Base-by-base conservation (phyloP, 495 filamentous ascomycete genomes). In the Pyrenula aspistea region DNA sequence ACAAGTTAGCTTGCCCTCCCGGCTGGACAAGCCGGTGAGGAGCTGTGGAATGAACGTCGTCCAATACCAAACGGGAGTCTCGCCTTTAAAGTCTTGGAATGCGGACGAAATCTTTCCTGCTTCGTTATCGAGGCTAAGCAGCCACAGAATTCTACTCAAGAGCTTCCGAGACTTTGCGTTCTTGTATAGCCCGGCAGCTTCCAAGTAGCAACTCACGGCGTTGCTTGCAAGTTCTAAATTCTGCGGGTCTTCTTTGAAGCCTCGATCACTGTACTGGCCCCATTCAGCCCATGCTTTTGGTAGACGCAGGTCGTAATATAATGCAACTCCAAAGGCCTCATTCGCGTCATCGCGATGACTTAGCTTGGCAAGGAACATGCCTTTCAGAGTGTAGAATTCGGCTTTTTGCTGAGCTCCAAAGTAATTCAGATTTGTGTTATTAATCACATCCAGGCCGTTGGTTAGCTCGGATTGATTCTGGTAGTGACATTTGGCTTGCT, bases 261-360 rank as follows among this genome's bases (percentile, higher is more conserved):
- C 84, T 54, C 86, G 82, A 66, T 99, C 94, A 66, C 93, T 96
- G 73, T 95, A 99, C 63, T 92, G 89, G 51, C 92, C 94, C 94
- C 94, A 99, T 71, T 97, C 94, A 56, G 93, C 92, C 94, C 94
- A 99, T 2, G 94, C 94, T 69, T 99, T 99, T 0, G 93, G 86
- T 25, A 95, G 81, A 59, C 88, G 87, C 62, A 99, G 85, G 62
- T 99, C 94, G 60, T 92, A 95, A 70, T 89, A 96, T 22, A 99
- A 73, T 1, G 94, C 94, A 48, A 88, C 88, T 48, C 94, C 92
- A 67, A 93, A 99, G 2, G 94, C 93, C 56, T 87, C 86, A 62
- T 96, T 89, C 3, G 93, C 91, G 55, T 97, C 94, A 12, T 86
- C 83, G 63, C 89, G 87, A 59, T 94, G 84, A 51, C 83, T 81